phyloP scores from a whole-genome alignment of 202 grass and related monocot species.

The Miscanthus sacchariflorus region DNA sequence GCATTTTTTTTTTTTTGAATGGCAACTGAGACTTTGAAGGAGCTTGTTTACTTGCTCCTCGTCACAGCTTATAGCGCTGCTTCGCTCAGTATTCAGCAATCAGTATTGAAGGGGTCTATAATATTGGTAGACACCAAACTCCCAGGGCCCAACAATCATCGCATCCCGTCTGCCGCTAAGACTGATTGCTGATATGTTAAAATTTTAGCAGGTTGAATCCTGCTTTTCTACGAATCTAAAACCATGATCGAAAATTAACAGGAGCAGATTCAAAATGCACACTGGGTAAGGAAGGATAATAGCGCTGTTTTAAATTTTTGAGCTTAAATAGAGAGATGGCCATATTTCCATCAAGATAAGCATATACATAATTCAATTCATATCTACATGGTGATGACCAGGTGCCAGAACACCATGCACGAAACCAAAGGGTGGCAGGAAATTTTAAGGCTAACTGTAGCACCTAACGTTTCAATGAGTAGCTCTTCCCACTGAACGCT shows the following conservation, averaged over 20 bases:
- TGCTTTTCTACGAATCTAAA: not conserved
- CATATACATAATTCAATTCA: slow-evolving; percentile 25
- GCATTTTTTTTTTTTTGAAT: too few relatives aligned
- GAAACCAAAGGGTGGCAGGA: not conserved
- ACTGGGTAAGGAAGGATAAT: too few relatives aligned
- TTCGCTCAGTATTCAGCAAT: slow-evolving; percentile 5
- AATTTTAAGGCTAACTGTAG: not conserved
- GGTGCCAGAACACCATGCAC: not conserved
- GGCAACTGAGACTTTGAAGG: not conserved
- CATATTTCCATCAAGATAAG: slow-evolving; percentile 9
- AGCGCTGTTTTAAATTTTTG: not conserved
- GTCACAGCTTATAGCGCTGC: not conserved
- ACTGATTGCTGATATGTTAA: not conserved
- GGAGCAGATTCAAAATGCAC: not conserved
- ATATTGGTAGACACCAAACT: not conserved
- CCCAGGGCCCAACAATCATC: slow-evolving; percentile 9
- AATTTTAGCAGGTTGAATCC: not conserved
- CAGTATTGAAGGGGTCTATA: not conserved
- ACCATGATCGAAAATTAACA: not conserved
- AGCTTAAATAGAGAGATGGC: slow-evolving; percentile 20
- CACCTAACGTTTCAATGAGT: slow-evolving; percentile 80
- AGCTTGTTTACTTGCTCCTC: not conserved
- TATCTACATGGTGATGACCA: not conserved
- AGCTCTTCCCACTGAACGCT: slow-evolving; percentile 77
- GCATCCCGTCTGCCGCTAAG: not conserved